phyloP scores from a whole-genome alignment of 306 rosid species.

The Vicia sativa region DNA sequence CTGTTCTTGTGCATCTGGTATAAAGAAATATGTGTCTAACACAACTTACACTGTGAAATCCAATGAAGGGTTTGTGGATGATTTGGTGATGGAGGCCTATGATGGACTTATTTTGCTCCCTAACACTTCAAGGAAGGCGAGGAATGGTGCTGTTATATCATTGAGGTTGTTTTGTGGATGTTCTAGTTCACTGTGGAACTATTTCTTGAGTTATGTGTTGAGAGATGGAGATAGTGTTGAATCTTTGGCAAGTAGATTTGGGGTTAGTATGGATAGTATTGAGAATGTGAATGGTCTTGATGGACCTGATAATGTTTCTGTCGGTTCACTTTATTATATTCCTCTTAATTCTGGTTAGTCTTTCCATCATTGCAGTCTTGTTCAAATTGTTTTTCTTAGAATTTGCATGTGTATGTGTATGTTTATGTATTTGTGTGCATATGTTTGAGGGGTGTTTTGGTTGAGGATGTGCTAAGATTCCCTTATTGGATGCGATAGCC shows the following conservation, averaged over 20 bases:
- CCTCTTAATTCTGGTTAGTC: conserved; percentile 90
- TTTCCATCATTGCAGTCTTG: neutral
- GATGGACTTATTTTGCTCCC: conserved; percentile 72
- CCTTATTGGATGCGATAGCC: no score
- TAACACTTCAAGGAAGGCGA: conserved; percentile 63
- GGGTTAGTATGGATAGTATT: conserved; percentile 94
- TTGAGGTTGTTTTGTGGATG: conserved; percentile 90
- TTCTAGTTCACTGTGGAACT: conserved; percentile 89
- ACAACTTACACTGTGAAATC: conserved; percentile 53
- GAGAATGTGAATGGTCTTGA: conserved; percentile 76
- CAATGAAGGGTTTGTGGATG: conserved; percentile 61
- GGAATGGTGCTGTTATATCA: conserved; percentile 75
- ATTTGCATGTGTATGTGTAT: neutral
- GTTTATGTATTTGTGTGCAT: conserved; percentile 25
- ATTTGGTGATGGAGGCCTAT: conserved; percentile 70
- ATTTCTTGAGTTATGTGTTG: conserved; percentile 87
- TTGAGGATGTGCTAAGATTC: neutral
- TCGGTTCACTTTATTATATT: conserved; percentile 79
- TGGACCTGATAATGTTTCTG: conserved; percentile 83
- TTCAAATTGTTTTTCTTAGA: conserved; percentile 12
- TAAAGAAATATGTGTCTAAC: conserved; percentile 54
- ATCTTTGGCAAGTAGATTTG: conserved; percentile 88
- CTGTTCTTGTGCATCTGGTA: conserved; percentile 74
- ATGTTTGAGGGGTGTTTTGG: conserved; percentile 22
- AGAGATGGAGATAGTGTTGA: conserved; percentile 80